phyloP scores from a whole-genome alignment of 2,329 filamentous ascomycete species.

The Ceratocystis albifundus region DNA sequence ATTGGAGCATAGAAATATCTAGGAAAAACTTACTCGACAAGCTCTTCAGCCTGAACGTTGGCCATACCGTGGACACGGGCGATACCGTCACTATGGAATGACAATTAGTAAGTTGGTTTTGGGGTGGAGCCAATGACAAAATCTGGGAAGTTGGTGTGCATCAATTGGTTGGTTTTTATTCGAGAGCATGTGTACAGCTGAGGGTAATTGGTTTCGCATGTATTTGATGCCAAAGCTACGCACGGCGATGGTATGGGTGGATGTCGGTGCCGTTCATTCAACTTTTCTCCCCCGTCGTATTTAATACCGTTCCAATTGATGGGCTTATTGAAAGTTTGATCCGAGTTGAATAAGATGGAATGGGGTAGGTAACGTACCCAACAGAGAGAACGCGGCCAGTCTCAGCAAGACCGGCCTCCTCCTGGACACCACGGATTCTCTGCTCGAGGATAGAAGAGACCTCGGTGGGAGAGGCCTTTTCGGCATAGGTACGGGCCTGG shows the following conservation, averaged over 20 bases:
- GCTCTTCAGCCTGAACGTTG: constrained; percentile 99
- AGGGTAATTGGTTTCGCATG: background rate
- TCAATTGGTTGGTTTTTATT: constrained; percentile 4
- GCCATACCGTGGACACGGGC: constrained; percentile 99
- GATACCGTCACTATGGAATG: constrained; percentile 80
- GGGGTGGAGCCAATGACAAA: background rate
- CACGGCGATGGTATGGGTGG: background rate
- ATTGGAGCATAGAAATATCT: background rate
- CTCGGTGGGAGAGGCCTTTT: constrained; percentile 93
- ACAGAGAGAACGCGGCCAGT: constrained; percentile 97
- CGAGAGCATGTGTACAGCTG: background rate
- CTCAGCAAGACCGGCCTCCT: constrained; percentile 93
- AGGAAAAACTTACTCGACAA: constrained; percentile 79
- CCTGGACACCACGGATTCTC: constrained; percentile 95
- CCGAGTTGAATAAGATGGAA: constrained; percentile 2
- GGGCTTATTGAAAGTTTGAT: background rate
- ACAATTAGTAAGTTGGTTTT: constrained; percentile 14
- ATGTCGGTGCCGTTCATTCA: background rate
- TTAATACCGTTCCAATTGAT: background rate
- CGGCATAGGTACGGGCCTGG: constrained; percentile 77
- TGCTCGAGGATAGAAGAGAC: constrained; percentile 99
- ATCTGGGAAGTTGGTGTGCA: background rate
- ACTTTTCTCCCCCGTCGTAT: background rate
- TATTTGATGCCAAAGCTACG: background rate
- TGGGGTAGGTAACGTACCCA: constrained; percentile 59